Evolutionary conservation across 371 early-diverging fungal species (phyloP).

Genomic region (Amoeboradix gromovi): DNA sequence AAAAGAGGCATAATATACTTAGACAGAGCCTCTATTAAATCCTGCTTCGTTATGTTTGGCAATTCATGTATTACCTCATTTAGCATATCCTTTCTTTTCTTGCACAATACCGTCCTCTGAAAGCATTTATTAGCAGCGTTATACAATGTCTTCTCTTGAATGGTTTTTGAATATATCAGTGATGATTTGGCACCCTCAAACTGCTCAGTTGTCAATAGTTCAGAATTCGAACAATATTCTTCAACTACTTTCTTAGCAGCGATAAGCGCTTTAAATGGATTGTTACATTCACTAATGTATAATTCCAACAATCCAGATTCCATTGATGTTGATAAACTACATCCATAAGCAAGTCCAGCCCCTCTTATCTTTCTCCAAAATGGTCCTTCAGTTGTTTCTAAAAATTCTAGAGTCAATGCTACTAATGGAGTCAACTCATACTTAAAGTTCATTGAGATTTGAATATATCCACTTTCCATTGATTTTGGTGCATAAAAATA

Average conservation of each 20-base stretch:
- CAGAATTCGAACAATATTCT: neutral
- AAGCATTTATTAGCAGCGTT: neutral
- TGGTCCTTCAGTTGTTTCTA: neutral
- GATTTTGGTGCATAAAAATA: neutral
- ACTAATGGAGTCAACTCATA: neutral
- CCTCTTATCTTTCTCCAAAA: slow-evolving; percentile 1
- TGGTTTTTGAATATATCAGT: neutral
- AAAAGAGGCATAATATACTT: neutral
- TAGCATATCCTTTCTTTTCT: neutral
- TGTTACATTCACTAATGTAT: neutral
- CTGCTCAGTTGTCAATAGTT: neutral
- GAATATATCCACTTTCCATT: neutral
- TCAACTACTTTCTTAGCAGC: neutral
- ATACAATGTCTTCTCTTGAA: neutral
- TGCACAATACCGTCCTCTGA: neutral
- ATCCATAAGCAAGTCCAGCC: neutral
- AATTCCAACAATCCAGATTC: neutral
- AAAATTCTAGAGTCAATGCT: neutral
- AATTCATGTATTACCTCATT: neutral
- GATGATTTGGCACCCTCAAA: neutral
- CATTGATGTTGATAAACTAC: neutral
- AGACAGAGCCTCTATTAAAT: neutral
- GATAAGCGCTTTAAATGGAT: neutral
- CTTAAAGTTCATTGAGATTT: neutral
- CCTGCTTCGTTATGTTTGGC: neutral